Evolutionary conservation across 352 stramenopile species (phyloP).

Genomic region (Globisporangium solare): DNA sequence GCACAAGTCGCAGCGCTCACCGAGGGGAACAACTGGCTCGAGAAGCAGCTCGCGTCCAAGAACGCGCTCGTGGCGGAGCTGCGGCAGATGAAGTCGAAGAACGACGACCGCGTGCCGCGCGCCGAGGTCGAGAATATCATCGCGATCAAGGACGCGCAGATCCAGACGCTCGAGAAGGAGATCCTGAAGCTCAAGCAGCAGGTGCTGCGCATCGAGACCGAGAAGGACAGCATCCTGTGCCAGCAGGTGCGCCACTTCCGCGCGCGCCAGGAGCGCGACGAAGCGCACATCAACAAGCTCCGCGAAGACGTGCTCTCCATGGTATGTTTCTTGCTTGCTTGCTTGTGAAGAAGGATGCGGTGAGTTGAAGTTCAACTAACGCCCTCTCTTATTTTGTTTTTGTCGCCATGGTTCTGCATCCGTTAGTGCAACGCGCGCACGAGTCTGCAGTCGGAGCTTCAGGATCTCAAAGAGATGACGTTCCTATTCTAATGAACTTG

Average conservation of each 20-base stretch:
- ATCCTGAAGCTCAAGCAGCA: constrained; percentile 41
- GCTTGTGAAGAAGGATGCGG: no score
- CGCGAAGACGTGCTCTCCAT: constrained; percentile 52
- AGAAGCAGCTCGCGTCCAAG: constrained; percentile 58
- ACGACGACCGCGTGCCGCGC: constrained; percentile 25
- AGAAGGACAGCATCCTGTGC: constrained; percentile 59
- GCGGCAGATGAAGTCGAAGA: constrained; percentile 29
- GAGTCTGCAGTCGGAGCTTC: constrained; percentile 48
- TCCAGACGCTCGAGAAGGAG: constrained; percentile 54
- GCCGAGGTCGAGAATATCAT: constrained; percentile 42
- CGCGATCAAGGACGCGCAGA: constrained; percentile 46
- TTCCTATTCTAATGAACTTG: constrained; percentile 28
- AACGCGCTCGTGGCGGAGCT: constrained; percentile 48
- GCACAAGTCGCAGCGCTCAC: constrained; percentile 55
- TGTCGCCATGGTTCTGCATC: neutral
- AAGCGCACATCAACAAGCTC: constrained; percentile 44
- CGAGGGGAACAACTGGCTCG: constrained; percentile 54
- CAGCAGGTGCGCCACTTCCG: constrained; percentile 43
- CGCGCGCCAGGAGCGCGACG: constrained; percentile 37
- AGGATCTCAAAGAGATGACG: constrained; percentile 52
- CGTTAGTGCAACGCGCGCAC: constrained; percentile 49
- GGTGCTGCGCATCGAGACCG: constrained; percentile 32
- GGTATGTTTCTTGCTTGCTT: constrained; percentile 21
- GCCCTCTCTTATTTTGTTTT: constrained; percentile 1
- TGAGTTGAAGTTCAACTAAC: constrained; percentile 3